These are phyloP conservation scores for Tolypocladium pustulatum DNA, from an alignment of 2,329 filamentous ascomycete genomes.

Conservation along the genomic window DNA sequence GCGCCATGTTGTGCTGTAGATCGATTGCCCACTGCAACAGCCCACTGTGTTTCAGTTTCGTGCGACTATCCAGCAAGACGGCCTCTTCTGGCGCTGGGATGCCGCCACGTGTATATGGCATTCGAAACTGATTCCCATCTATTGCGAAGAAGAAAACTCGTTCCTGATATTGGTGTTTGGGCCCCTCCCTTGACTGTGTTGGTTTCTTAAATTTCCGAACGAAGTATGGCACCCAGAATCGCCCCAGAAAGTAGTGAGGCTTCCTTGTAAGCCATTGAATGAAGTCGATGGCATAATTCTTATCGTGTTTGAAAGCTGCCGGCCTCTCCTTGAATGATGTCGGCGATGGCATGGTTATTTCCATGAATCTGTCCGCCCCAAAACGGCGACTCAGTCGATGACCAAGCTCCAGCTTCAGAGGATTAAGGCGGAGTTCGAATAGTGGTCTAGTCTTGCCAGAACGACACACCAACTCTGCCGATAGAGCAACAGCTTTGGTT, in stretches of 20 bases:
- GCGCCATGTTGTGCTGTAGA: slow-evolving; percentile 29
- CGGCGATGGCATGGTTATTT: slow-evolving; percentile 39
- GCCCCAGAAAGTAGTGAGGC: slow-evolving; percentile 32
- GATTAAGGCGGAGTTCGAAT: slow-evolving; percentile 35
- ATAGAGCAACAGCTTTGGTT: slow-evolving; percentile 30
- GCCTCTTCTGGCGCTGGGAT: slow-evolving; percentile 15
- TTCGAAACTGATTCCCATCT: slow-evolving; percentile 32
- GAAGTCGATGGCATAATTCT: slow-evolving; percentile 18
- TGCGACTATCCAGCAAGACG: slow-evolving; percentile 12
- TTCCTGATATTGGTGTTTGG: slow-evolving; percentile 10
- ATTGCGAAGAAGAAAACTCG: slow-evolving; percentile 45
- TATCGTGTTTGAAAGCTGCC: slow-evolving; percentile 17
- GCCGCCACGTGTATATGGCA: neutral
- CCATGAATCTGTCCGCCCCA: slow-evolving; percentile 47
- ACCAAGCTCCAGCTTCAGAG: slow-evolving; percentile 35
- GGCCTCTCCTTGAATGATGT: slow-evolving; percentile 15
- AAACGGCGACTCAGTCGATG: slow-evolving; percentile 45
- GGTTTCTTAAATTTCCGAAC: slow-evolving; percentile 27
- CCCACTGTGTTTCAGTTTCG: slow-evolving; percentile 23
- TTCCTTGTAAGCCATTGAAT: slow-evolving; percentile 15
- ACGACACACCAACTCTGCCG: slow-evolving; percentile 29
- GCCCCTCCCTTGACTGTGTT: slow-evolving; percentile 21
- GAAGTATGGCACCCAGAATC: slow-evolving; percentile 38
- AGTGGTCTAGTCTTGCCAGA: slow-evolving; percentile 23
- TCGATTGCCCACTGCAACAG: slow-evolving; percentile 44